Base-by-base conservation (phyloP, 495 filamentous ascomycete genomes). In the Xylaria acuta region DNA sequence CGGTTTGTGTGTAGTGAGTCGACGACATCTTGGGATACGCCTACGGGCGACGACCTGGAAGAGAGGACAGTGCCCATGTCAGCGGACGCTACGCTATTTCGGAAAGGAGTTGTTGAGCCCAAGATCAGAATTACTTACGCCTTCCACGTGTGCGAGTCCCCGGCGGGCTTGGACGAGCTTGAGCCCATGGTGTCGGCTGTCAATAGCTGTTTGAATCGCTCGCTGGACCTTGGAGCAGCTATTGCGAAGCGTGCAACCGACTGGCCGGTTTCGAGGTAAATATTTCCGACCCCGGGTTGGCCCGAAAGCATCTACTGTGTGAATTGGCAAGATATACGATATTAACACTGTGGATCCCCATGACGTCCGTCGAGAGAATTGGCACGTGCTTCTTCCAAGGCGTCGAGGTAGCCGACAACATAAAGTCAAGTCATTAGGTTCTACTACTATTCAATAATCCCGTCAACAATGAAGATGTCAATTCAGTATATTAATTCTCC, bases 1-100 rank as follows among this genome's bases (percentile, higher is more conserved):
- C 90, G 87, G 84, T 90, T 97, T 72, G 88, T 87, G 76, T 97
- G 92, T 70, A 99, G 87, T 70, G 90, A 88, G 56, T 96, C 89
- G 69, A 97, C 86, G 77, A 99, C 86, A 80, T 92, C 90, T 74
- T 91, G 89, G 67, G 95, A 97, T 83, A 98, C 94, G 75, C 92
- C 90, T 76, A 97, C 87, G 68, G 95, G 93, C 34, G 91, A 89
- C 80, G 92, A 87, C 77, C 95, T 98, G 80, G 34, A n/a, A 38
- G 38, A 64, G 12, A 12, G 36, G 22, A 25, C 5, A 27, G 34
- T 53, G 27, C 70, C 69, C 27, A 72, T 60, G 27, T 66, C 40
- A 36, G 72, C 30, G 45, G 32, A 25, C 43, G 18, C 49, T 36
- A 60, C 47, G 51, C 49, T 66, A 60, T 30, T 58, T 22, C 0